Conservation (phyloP, 202 grass and related monocot genomes). For the Setaria viridis region DNA sequence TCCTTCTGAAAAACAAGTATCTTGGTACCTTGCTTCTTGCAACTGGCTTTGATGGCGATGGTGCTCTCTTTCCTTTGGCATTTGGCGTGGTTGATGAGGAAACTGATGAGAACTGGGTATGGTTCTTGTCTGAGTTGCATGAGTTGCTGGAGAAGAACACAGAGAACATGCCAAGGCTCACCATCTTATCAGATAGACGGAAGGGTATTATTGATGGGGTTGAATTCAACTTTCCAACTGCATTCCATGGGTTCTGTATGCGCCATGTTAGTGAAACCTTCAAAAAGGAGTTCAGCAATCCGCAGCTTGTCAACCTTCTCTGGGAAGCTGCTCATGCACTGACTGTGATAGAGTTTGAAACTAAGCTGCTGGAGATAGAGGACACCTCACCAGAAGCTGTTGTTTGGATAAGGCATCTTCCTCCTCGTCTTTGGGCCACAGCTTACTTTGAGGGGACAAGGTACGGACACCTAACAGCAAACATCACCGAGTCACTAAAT, state of each 20-base stretch:
- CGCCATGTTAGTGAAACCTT: slow-evolving; percentile 88
- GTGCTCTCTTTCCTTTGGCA: slow-evolving; percentile 88
- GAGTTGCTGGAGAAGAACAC: slow-evolving; percentile 91
- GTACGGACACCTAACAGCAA: slow-evolving; percentile 93
- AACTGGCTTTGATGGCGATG: slow-evolving; percentile 93
- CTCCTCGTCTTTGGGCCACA: slow-evolving; percentile 87
- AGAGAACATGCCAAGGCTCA: slow-evolving; percentile 96
- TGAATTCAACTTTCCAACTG: slow-evolving; percentile 96
- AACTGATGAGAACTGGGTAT: slow-evolving; percentile 94
- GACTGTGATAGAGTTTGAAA: slow-evolving; percentile 89
- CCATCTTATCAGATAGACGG: slow-evolving; percentile 87
- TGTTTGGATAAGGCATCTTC: slow-evolving; percentile 76
- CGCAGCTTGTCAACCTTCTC: slow-evolving; percentile 78
- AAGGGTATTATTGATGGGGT: slow-evolving; percentile 95
- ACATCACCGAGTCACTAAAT: slow-evolving; percentile 74
- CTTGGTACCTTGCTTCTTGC: slow-evolving; percentile 93
- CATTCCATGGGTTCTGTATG: slow-evolving; percentile 97
- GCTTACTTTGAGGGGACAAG: slow-evolving; percentile 96
- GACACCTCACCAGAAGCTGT: slow-evolving; percentile 81
- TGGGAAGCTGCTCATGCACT: slow-evolving; percentile 95
- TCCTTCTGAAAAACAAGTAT: slow-evolving; percentile 92
- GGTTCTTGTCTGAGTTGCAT: slow-evolving; percentile 95
- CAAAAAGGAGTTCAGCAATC: slow-evolving; percentile 87
- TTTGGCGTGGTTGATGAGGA: slow-evolving; percentile 98
- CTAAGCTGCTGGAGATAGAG: slow-evolving; percentile 93